Percentiles rank a stretch among this genome's conserved stretches.
Evolutionary conservation across 2,329 filamentous ascomycete species (phyloP).

Genomic region (Arthrobotrys pseudoclavata): DNA sequence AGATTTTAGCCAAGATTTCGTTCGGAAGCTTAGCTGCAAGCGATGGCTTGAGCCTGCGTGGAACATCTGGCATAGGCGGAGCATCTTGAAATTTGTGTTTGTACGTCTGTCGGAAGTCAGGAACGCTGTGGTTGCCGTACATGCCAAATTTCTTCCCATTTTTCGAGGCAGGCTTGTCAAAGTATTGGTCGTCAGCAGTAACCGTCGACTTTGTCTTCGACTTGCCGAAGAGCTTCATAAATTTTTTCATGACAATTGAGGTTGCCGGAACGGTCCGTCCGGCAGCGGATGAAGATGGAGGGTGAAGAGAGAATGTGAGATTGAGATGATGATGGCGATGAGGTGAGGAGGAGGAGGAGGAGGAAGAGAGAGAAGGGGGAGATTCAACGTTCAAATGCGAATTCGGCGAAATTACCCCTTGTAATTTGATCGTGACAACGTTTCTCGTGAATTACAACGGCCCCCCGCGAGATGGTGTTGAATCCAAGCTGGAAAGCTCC

Average conservation of each 20-base stretch:
- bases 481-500: conserved; percentile 1
- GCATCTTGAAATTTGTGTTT: conserved; percentile 52
- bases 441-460: conserved; percentile 12
- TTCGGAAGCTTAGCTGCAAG: conserved; percentile 73
- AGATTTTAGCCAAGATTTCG: conserved; percentile 81
- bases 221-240: conserved; percentile 57
- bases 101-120: conserved; percentile 58
- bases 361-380: conserved; percentile 4
- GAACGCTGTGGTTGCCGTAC: conserved; percentile 53
- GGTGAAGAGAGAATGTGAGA: conserved; percentile 9
- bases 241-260: conserved; percentile 44
- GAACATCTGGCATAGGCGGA: conserved; percentile 46
- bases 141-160: conserved; percentile 48
- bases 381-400: conserved; percentile 24
- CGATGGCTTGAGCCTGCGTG: conserved; percentile 38
- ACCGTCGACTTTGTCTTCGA: conserved; percentile 43
- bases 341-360: neutral
- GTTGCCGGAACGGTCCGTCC: conserved; percentile 35
- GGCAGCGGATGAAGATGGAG: conserved; percentile 32
- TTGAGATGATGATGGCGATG: conserved; percentile 12
- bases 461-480: conserved; percentile 1
- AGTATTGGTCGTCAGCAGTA: conserved; percentile 45
- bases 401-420: conserved; percentile 23
- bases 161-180: conserved; percentile 42
- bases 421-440: conserved; percentile 20